Percentiles rank a stretch among this genome's conserved stretches.
phyloP scores from a whole-genome alignment of 257 asterid species.

The Coffea eugenioides region DNA sequence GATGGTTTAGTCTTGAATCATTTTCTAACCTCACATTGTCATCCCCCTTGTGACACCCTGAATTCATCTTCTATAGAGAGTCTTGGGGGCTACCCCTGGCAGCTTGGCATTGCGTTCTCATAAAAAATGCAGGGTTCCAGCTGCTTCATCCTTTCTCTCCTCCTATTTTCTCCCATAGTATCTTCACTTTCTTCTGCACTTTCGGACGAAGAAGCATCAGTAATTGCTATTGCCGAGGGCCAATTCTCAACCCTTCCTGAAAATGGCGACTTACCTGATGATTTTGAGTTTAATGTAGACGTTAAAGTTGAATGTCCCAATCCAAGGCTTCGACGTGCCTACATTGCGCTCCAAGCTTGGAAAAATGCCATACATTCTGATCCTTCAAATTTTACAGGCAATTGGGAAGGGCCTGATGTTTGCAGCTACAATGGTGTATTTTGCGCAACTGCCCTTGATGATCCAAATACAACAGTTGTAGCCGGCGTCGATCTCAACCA shows the following conservation, averaged over 20 bases:
- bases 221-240: slow-evolving; percentile 18
- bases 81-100: slow-evolving; percentile 14
- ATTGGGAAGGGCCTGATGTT: slow-evolving; percentile 46
- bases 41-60: not conserved
- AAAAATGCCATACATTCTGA: slow-evolving; percentile 32
- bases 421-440: slow-evolving; percentile 35
- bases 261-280: slow-evolving; percentile 14
- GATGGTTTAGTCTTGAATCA: not conserved
- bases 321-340: slow-evolving; percentile 30
- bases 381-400: slow-evolving; percentile 28
- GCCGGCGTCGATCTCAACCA: slow-evolving; percentile 42
- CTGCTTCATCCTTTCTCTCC: slow-evolving; percentile 12
- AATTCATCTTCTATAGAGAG: not conserved
- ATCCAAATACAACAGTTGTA: slow-evolving; percentile 20
- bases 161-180: not conserved
- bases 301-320: slow-evolving; percentile 9
- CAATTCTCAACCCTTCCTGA: slow-evolving; percentile 27
- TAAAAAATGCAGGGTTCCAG: slow-evolving; percentile 20
- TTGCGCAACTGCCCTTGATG: slow-evolving; percentile 29
- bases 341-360: slow-evolving; percentile 39
- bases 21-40: slow-evolving; percentile 3
- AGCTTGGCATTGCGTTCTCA: slow-evolving; percentile 25
- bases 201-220: slow-evolving; percentile 19
- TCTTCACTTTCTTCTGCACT: slow-evolving; percentile 16
- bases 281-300: slow-evolving; percentile 8